Percentiles rank a stretch among this genome's conserved stretches.
phyloP scores from a whole-genome alignment of 257 asterid species.

The Solanum okadae region DNA sequence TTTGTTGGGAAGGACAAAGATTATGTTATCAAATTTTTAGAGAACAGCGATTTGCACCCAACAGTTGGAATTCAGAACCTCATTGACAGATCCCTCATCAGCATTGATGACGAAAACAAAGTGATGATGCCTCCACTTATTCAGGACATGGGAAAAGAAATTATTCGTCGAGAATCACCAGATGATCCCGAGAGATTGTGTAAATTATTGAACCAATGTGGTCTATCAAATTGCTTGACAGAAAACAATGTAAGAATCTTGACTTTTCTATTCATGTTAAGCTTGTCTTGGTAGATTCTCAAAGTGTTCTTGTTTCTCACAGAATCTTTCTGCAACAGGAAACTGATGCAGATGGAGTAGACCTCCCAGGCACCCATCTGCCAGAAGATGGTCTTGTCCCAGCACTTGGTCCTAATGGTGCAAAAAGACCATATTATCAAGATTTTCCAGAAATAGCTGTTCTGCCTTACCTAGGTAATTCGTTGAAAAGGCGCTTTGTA shows the following conservation, averaged over 20 bases:
- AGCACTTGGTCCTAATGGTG: neutral
- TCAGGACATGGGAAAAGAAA: conserved; percentile 8
- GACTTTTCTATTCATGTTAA: neutral
- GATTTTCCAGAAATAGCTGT: neutral
- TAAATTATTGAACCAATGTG: neutral
- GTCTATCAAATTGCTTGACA: neutral
- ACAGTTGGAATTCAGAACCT: conserved; percentile 8
- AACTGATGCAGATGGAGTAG: neutral
- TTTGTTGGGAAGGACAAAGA: conserved; percentile 10
- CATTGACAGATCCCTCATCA: conserved; percentile 3
- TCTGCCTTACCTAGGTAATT: neutral
- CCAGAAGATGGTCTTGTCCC: neutral
- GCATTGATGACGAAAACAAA: neutral
- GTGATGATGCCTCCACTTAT: neutral
- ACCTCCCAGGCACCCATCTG: neutral
- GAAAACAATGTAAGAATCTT: neutral
- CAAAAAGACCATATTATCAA: neutral
- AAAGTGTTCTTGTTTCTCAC: neutral
- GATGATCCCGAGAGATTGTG: conserved; percentile 1
- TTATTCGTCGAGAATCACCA: conserved; percentile 1
- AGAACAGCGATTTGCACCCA: conserved; percentile 2
- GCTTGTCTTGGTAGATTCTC: neutral
- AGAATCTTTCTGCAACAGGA: neutral
- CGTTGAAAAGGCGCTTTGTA: neutral
- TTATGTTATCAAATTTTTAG: neutral